phyloP scores from a whole-genome alignment of 2,329 filamentous ascomycete species.

The Elsinoe batatas region DNA sequence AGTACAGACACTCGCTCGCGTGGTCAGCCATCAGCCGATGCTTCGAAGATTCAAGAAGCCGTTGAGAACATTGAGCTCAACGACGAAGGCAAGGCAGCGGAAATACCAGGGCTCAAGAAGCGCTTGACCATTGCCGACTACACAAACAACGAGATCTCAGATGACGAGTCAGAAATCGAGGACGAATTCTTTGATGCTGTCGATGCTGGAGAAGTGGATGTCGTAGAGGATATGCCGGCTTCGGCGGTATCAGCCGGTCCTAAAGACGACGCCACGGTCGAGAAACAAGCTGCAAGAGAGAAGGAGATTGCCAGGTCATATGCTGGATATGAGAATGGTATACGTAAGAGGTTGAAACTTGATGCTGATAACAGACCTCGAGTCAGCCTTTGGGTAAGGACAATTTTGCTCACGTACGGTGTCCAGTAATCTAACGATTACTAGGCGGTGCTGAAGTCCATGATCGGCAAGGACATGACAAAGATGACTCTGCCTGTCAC shows the following conservation, averaged over 20 bases:
- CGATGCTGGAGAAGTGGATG: constrained; percentile 81
- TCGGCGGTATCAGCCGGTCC: constrained; percentile 28
- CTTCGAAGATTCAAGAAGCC: constrained; percentile 14
- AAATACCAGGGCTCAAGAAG: constrained; percentile 33
- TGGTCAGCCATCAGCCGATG: constrained; percentile 10
- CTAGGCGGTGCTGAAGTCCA: constrained; percentile 91
- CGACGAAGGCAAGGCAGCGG: constrained; percentile 13
- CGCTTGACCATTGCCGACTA: constrained; percentile 62
- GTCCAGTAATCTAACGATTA: constrained; percentile 20
- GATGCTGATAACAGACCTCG: constrained; percentile 88
- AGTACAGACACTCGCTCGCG: constrained; percentile 15
- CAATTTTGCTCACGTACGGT: neutral
- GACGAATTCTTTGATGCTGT: constrained; percentile 97
- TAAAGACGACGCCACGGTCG: constrained; percentile 18
- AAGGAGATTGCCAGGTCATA: constrained; percentile 68
- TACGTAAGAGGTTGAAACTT: constrained; percentile 70
- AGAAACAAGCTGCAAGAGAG: constrained; percentile 29
- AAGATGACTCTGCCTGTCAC: constrained; percentile 98
- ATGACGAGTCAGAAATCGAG: constrained; percentile 70
- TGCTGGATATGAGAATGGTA: constrained; percentile 82
- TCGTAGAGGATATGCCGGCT: constrained; percentile 55
- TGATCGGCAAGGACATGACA: constrained; percentile 99
- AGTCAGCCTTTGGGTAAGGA: constrained; percentile 85
- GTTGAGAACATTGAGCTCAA: constrained; percentile 14
- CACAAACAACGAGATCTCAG: constrained; percentile 55